Evolutionary conservation across 2,329 filamentous ascomycete species (phyloP), one percentile per base, ranked within the genome.

Genomic region (Waltergamsia citrina): DNA sequence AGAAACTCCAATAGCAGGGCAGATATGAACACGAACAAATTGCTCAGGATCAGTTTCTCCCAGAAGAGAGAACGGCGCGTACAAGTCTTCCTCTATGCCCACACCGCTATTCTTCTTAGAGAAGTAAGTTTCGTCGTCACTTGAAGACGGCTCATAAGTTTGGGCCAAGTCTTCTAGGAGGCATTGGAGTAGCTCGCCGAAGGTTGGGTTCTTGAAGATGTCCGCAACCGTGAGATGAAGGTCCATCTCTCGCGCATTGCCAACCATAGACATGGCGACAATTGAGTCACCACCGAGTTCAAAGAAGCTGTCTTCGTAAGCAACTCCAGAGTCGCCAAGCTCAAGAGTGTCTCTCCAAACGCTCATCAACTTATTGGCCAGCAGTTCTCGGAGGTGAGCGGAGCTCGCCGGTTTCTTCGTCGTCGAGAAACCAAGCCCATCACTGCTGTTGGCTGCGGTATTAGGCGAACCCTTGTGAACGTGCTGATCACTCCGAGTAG

Each of bases 1-100:
- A 2, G 45, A 46, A 2, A 47, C 36, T 6, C 40, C 33, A 3
- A 37, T 8, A n/a, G 29, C n/a, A n/a, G 45, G 32, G 18, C 45
- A 47, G 16, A 47, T n/a, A 22, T 21, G 4, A 14, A 24, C 24
- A 17, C 33, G 33, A 26, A 38, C 29, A 16, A 38, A 38, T 8
- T 31, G n/a, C 14, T 38, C 37, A 16, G 23, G 14, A 17, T 38
- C 29, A 9, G 35, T 31, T 10, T 23, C 17, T 7, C 30, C 19
- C 9, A 38, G 29, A 3, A 38, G 8, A 1, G 33, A 38, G 17
- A 38, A 33, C 3, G 37, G 23, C 33, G 32, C 33, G 11, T 38
- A 38, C 4, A 8, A 9, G 5, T 35, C 33, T 15, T 30, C 33
- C 11, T 28, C 33, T 2, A 14, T 25, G 2, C 14, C 8, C 6